Evolutionary conservation across 164 flowering plant genomes (phyloP).

Genomic region (Umbellularia californica): DNA sequence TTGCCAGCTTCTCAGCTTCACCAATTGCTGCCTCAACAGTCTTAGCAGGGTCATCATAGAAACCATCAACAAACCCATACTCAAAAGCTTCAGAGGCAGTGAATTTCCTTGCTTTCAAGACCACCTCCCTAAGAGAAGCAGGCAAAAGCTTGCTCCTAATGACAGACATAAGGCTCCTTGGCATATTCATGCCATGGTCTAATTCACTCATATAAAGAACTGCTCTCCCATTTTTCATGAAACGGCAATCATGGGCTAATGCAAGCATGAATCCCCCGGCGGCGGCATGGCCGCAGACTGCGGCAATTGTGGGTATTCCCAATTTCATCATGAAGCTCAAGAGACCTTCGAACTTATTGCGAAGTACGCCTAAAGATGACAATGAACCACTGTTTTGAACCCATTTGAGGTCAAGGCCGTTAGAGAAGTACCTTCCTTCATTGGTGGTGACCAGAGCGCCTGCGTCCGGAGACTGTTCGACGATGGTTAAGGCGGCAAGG

Average conservation of each 20-base stretch:
- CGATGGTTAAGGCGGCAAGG: background rate
- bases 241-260: constrained; percentile 15
- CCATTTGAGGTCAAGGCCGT: constrained; percentile 17
- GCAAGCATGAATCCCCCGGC: constrained; percentile 11
- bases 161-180: constrained; percentile 12
- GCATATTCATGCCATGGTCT: constrained; percentile 20
- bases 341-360: constrained; percentile 11
- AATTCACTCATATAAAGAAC: constrained; percentile 21
- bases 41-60: constrained; percentile 10
- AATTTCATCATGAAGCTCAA: constrained; percentile 13
- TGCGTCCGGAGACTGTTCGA: constrained; percentile 8
- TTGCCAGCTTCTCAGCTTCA: constrained; percentile 11
- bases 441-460: constrained; percentile 19
- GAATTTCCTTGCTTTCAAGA: constrained; percentile 15
- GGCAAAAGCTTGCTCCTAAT: constrained; percentile 9
- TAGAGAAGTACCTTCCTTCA: constrained; percentile 19
- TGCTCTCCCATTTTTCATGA: constrained; percentile 7
- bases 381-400: constrained; percentile 2
- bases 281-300: constrained; percentile 13
- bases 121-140: constrained; percentile 4
- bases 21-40: constrained; percentile 4
- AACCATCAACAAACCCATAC: constrained; percentile 7
- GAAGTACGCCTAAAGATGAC: background rate
- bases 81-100: constrained; percentile 3
- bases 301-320: constrained; percentile 12